phyloP scores from a whole-genome alignment of 2,329 filamentous ascomycete species.

The Verticillium albo-atrum region DNA sequence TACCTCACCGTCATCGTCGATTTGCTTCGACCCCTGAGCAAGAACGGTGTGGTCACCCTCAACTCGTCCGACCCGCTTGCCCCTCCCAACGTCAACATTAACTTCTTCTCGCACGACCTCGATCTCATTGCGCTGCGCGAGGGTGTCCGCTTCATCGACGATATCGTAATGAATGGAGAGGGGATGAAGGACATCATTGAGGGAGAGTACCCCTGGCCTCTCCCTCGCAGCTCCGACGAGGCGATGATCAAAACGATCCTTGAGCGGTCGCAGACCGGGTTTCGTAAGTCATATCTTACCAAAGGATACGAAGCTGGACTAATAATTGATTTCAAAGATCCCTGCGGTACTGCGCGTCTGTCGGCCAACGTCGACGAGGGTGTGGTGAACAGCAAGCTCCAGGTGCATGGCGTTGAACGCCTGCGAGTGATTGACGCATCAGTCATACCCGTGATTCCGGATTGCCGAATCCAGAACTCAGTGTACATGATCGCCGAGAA shows the following conservation, averaged over 20 bases:
- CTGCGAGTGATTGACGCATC: conserved; percentile 53
- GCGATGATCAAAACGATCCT: conserved; percentile 52
- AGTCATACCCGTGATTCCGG: conserved; percentile 50
- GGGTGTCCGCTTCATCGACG: conserved; percentile 51
- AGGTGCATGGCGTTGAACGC: conserved; percentile 48
- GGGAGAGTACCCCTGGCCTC: conserved; percentile 54
- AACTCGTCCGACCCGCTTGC: conserved; percentile 51
- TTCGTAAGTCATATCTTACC: conserved; percentile 26
- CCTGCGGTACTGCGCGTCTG: conserved; percentile 51
- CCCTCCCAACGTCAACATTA: conserved; percentile 55
- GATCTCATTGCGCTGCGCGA: conserved; percentile 55
- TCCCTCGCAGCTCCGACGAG: conserved; percentile 51
- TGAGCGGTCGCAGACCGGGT: conserved; percentile 55
- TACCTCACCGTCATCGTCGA: conserved; percentile 54
- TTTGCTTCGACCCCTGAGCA: conserved; percentile 34
- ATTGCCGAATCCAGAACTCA: conserved; percentile 54
- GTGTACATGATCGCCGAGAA: conserved; percentile 59
- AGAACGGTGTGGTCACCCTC: conserved; percentile 50
- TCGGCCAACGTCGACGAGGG: conserved; percentile 46
- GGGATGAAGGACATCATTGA: conserved; percentile 51
- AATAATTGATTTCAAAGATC: conserved; percentile 26
- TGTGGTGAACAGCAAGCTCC: conserved; percentile 45
- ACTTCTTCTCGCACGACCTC: conserved; percentile 53
- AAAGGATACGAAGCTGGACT: background rate
- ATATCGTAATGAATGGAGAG: conserved; percentile 52